These are phyloP conservation scores for Alternaria infectoria DNA, from an alignment of 2,329 filamentous ascomycete species.

Conservation along the genomic window DNA sequence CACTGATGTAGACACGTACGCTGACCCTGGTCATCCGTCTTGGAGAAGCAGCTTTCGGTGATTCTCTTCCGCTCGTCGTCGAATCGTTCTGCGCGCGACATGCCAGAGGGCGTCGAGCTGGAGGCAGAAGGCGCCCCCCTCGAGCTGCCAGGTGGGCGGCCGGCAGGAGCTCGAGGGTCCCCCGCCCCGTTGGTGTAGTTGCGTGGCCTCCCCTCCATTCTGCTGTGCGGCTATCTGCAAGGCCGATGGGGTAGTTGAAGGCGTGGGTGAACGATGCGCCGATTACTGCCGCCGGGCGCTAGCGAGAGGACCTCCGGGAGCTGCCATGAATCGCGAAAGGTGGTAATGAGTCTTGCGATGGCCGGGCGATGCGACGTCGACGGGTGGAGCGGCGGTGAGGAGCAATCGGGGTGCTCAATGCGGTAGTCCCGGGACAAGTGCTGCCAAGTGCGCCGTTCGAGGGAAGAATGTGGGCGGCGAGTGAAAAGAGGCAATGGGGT, in stretches of 20 bases:
- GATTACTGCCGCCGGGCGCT: conserved; percentile 20
- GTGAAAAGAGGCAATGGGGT: conserved; percentile 14
- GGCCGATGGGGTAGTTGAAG: neutral
- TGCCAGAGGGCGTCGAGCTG: conserved; percentile 35
- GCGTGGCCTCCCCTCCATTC: conserved; percentile 45
- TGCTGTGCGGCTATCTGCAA: neutral
- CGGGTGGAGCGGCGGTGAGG: conserved; percentile 8
- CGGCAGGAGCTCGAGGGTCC: conserved; percentile 30
- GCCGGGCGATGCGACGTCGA: conserved; percentile 9
- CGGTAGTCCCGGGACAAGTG: neutral
- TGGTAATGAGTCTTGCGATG: conserved; percentile 20
- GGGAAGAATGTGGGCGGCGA: conserved; percentile 8
- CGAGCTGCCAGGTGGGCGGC: conserved; percentile 33
- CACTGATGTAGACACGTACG: conserved; percentile 61
- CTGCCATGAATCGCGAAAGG: conserved; percentile 30
- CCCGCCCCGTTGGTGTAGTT: conserved; percentile 38
- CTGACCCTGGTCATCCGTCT: conserved; percentile 84
- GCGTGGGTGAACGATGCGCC: neutral
- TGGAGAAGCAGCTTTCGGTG: conserved; percentile 91
- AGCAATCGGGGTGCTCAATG: neutral
- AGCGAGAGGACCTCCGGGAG: conserved; percentile 16
- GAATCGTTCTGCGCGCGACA: conserved; percentile 77
- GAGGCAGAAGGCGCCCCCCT: conserved; percentile 35
- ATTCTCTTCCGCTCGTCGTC: conserved; percentile 97
- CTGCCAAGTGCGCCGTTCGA: conserved; percentile 1